Conservation (phyloP, 805 yeast species). For the Lachancea thermotolerans region DNA sequence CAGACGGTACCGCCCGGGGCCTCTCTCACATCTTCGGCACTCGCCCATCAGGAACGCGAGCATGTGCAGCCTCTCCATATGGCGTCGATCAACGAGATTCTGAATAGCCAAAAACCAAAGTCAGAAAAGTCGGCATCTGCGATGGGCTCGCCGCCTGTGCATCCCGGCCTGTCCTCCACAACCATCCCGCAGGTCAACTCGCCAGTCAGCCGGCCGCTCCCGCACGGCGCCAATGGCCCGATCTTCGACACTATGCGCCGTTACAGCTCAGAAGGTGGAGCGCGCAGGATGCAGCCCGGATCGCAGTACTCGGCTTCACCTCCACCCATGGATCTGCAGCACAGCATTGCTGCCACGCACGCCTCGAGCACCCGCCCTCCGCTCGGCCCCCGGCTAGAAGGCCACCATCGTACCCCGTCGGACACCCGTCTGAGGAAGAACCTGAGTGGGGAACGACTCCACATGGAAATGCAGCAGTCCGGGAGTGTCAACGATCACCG, state of each 20-base stretch:
- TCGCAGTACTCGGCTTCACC: constrained; percentile 39
- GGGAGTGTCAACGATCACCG: not conserved
- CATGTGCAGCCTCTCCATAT: constrained; percentile 12
- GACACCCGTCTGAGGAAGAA: not conserved
- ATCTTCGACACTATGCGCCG: constrained; percentile 1
- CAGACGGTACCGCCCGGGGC: not conserved
- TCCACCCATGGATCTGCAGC: constrained; percentile 30
- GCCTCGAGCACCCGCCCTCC: not conserved
- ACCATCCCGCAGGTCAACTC: constrained; percentile 1
- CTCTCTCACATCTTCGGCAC: not conserved
- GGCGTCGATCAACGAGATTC: constrained; percentile 18
- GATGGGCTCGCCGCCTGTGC: not conserved
- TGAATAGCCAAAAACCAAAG: constrained; percentile 6
- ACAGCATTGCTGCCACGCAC: not conserved
- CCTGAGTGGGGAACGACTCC: not conserved
- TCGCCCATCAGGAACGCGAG: not conserved
- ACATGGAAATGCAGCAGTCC: too few species aligned
- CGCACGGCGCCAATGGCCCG: not conserved
- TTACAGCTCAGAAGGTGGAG: constrained; percentile 1
- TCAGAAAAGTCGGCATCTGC: constrained; percentile 1
- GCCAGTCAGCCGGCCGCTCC: not conserved
- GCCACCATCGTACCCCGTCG: not conserved
- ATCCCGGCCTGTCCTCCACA: not conserved
- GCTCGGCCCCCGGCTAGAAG: not conserved
- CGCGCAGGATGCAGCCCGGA: constrained; percentile 1